Percentiles rank a stretch among this genome's conserved stretches.
These are phyloP conservation scores for Penicillium oxalicum DNA, from an alignment of 2,329 filamentous ascomycete genomes.

Conservation along the genomic window DNA sequence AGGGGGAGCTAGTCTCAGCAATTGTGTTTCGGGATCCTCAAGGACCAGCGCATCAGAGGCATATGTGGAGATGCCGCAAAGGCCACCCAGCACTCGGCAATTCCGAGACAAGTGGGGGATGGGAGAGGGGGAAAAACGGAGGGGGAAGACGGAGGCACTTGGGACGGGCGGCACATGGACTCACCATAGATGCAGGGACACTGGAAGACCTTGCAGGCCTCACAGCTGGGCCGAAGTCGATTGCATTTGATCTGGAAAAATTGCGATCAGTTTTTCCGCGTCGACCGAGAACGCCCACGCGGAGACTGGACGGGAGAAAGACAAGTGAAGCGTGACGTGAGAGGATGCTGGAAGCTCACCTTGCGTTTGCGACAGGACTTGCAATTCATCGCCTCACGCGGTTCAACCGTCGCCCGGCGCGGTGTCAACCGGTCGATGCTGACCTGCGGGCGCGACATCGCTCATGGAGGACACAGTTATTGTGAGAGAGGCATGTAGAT, in stretches of 20 bases:
- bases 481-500: constrained; percentile 1
- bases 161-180: constrained; percentile 20
- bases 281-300: constrained; percentile 13
- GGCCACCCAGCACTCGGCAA: neutral
- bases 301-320: constrained; percentile 4
- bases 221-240: constrained; percentile 73
- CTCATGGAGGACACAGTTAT: constrained; percentile 9
- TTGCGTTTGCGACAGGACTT: constrained; percentile 90
- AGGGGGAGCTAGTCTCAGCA: constrained; percentile 30
- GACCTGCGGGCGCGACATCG: constrained; percentile 68
- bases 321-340: too few relatives aligned
- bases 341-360: constrained; percentile 42
- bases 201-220: constrained; percentile 84
- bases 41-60: neutral
- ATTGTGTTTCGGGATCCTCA: constrained; percentile 5
- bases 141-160: neutral
- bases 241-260: constrained; percentile 78
- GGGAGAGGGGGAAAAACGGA: too few relatives aligned
- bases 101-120: neutral
- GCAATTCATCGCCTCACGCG: constrained; percentile 89
- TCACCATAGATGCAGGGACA: constrained; percentile 83
- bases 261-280: constrained; percentile 4
- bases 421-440: constrained; percentile 73
- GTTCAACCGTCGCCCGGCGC: constrained; percentile 65
- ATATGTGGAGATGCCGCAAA: neutral